Evolutionary conservation across 352 stramenopile species (phyloP).

Genomic region (Peronospora farinosa): DNA sequence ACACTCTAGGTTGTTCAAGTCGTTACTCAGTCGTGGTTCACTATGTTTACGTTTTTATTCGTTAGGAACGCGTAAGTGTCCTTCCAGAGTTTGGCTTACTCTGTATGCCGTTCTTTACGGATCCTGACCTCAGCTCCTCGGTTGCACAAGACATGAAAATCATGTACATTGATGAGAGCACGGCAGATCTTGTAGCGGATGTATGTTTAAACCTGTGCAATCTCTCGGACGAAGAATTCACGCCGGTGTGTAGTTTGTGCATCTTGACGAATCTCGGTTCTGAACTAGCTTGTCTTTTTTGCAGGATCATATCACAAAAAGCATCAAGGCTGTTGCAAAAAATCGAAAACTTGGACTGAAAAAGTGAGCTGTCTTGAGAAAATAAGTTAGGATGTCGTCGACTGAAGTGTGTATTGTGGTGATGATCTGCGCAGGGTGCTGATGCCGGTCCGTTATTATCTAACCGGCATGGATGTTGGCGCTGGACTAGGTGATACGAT

Average conservation of each 20-base stretch:
- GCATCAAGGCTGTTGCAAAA: conserved; percentile 73
- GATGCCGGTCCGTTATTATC: conserved; percentile 85
- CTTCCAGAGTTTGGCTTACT: conserved; percentile 76
- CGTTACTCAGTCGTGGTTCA: background rate
- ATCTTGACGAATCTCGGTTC: background rate
- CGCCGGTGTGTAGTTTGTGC: conserved; percentile 28
- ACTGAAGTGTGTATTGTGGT: conserved; percentile 7
- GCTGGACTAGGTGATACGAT: conserved; percentile 79
- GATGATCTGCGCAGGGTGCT: conserved; percentile 43
- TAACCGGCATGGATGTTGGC: conserved; percentile 82
- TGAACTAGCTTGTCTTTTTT: background rate
- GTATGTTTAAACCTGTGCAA: conserved; percentile 38
- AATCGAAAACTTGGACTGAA: conserved; percentile 73
- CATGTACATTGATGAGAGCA: conserved; percentile 69
- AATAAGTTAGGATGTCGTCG: background rate
- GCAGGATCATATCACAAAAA: conserved; percentile 71
- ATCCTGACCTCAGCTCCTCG: conserved; percentile 44
- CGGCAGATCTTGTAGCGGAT: conserved; percentile 46
- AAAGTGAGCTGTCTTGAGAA: conserved; percentile 40
- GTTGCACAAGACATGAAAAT: conserved; percentile 58
- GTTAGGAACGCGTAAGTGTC: conserved; percentile 67
- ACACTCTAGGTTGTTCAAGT: background rate
- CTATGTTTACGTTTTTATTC: background rate
- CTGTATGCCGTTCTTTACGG: conserved; percentile 64
- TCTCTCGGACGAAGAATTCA: conserved; percentile 64